Conservation (phyloP, 73 alveolate genomes). For the Blepharisma japonicum region DNA sequence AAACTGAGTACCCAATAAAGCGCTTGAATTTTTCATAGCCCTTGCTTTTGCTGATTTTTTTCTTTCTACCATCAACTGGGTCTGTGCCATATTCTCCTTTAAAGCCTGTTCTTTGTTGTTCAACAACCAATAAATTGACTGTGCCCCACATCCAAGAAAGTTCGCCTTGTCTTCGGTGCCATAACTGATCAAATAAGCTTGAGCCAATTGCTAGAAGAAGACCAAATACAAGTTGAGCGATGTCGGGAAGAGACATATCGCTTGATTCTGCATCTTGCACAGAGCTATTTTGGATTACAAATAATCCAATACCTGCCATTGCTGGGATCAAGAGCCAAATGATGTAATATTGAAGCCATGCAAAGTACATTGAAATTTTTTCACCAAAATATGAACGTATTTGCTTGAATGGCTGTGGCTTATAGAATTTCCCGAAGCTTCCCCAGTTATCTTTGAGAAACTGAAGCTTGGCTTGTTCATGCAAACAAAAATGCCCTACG, state of each 20-base stretch:
- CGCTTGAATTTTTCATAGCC: slow-evolving; percentile 4
- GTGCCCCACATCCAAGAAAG: slow-evolving; percentile 43
- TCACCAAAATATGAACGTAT: slow-evolving; percentile 28
- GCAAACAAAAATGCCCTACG: neutral
- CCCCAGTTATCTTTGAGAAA: slow-evolving; percentile 26
- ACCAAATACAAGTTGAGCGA: neutral
- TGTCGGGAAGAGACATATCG: neutral
- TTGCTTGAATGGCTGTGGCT: neutral
- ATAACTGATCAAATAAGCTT: slow-evolving; percentile 31
- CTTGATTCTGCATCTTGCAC: neutral
- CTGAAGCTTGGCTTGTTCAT: neutral
- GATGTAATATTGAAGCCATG: slow-evolving; percentile 21
- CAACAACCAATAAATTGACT: slow-evolving; percentile 33
- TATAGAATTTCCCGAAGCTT: slow-evolving; percentile 3
- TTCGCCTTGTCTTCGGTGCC: slow-evolving; percentile 33
- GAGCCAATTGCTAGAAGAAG: slow-evolving; percentile 28
- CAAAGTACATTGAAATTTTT: slow-evolving; percentile 22
- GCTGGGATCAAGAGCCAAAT: slow-evolving; percentile 28
- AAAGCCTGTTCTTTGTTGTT: slow-evolving; percentile 36
- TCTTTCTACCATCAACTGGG: slow-evolving; percentile 29
- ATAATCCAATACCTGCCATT: slow-evolving; percentile 25
- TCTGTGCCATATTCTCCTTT: slow-evolving; percentile 29
- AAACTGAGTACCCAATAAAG: slow-evolving; percentile 27
- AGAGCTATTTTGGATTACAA: neutral
- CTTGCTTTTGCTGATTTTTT: slow-evolving; percentile 15